A percentile compares a stretch with the other conserved stretches of the same genome.
Conservation (phyloP, 2,329 filamentous ascomycete species). For the Teratosphaeriaceae sp. region DNA sequence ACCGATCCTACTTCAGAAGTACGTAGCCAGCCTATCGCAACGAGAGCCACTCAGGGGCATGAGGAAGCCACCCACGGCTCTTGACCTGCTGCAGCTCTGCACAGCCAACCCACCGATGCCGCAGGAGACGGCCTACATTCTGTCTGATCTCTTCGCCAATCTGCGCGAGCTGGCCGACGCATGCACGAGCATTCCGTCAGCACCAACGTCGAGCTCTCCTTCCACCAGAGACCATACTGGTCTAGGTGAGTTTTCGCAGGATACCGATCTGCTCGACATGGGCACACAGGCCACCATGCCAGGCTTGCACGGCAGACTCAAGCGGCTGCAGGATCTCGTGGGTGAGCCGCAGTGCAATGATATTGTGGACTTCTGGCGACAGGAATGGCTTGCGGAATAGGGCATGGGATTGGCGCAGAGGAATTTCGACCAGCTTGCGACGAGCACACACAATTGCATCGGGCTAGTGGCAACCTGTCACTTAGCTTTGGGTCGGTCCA, state of each 20-base stretch:
- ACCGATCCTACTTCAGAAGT: constrained; percentile 16
- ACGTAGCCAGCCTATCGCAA: constrained; percentile 11
- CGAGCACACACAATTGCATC: too few species aligned
- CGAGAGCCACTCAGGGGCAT: background rate
- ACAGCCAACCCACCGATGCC: constrained; percentile 18
- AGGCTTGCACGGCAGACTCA: constrained; percentile 13
- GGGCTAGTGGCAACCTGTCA: too few species aligned
- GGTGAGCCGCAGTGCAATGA: constrained; percentile 24
- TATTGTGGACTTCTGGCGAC: constrained; percentile 34
- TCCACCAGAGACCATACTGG: constrained; percentile 1
- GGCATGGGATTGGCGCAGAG: too few species aligned
- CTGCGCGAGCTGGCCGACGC: constrained; percentile 16
- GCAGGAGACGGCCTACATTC: constrained; percentile 17
- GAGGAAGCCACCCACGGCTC: constrained; percentile 3
- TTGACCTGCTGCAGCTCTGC: constrained; percentile 22
- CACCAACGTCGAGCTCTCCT: constrained; percentile 12
- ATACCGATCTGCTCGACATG: background rate
- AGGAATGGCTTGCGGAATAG: constrained; percentile 1
- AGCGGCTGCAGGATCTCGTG: constrained; percentile 27
- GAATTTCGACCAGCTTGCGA: too few species aligned
- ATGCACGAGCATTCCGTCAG: constrained; percentile 7
- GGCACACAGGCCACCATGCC: constrained; percentile 3
- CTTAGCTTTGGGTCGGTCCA: too few species aligned
- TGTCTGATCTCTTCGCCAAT: constrained; percentile 21
- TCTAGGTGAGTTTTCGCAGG: background rate